phyloP scores from a whole-genome alignment of 2,329 filamentous ascomycete species.

The Claviceps arundinis region DNA sequence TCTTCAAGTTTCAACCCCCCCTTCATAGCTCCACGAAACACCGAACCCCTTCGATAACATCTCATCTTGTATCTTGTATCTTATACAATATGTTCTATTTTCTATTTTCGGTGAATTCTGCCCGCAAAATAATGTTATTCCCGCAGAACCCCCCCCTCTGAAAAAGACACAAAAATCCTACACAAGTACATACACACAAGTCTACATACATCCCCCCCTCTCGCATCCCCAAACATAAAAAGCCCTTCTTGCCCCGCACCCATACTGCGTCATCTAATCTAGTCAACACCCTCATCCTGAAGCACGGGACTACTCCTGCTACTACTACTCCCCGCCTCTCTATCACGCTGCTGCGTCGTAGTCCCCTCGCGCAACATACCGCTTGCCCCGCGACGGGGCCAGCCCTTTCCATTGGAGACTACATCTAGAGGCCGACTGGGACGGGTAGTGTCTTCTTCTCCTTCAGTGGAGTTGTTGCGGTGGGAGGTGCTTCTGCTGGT shows the following conservation, averaged over 20 bases:
- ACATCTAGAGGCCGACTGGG: slow-evolving; percentile 29
- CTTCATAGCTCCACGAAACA: too few species aligned
- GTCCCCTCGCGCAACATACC: slow-evolving; percentile 26
- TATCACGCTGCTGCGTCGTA: background rate
- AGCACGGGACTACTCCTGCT: slow-evolving; percentile 4
- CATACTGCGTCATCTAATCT: background rate
- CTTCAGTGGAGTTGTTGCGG: slow-evolving; percentile 12
- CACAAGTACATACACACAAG: too few species aligned
- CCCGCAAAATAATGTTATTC: too few species aligned
- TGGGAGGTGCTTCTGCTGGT: slow-evolving; percentile 7
- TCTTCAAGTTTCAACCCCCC: too few species aligned
- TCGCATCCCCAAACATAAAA: background rate
- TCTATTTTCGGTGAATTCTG: too few species aligned
- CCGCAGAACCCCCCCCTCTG: too few species aligned
- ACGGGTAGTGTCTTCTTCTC: slow-evolving; percentile 24
- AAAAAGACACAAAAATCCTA: too few species aligned
- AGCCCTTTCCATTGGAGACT: slow-evolving; percentile 24
- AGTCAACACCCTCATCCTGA: slow-evolving; percentile 22
- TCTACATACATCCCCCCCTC: too few species aligned
- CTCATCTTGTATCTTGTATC: too few species aligned
- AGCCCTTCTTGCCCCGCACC: background rate
- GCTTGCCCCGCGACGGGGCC: slow-evolving; percentile 28
- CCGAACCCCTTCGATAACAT: too few species aligned
- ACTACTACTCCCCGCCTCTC: slow-evolving; percentile 13
- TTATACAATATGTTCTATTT: too few species aligned